Evolutionary conservation across 2,329 filamentous ascomycete genomes (phyloP).

Genomic region (Sclerotinia subarctica): DNA sequence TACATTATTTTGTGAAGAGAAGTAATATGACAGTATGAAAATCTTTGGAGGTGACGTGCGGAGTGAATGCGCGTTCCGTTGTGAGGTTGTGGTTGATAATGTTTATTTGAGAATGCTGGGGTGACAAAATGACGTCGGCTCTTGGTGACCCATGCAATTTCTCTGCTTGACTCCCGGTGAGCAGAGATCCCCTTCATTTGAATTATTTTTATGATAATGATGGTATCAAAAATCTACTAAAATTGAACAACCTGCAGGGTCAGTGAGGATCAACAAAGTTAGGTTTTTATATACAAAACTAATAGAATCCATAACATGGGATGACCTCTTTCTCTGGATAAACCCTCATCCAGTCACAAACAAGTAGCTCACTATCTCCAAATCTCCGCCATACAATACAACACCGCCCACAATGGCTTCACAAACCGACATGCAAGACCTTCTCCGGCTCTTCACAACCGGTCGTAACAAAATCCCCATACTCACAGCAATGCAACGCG

Average conservation of each 20-base stretch:
- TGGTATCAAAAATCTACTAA: not conserved
- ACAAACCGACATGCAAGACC: conserved; percentile 53
- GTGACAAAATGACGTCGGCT: conserved; percentile 16
- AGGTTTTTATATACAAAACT: not conserved
- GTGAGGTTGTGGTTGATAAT: conserved; percentile 1
- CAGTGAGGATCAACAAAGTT: not conserved
- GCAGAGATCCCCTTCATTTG: not conserved
- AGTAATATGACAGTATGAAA: not conserved
- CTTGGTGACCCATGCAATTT: not conserved
- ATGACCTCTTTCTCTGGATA: not conserved
- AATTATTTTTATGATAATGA: not conserved
- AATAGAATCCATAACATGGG: not conserved
- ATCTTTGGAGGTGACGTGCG: not conserved
- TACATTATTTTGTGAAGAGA: not conserved
- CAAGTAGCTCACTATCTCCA: not conserved
- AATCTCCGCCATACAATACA: not conserved
- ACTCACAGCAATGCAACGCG: conserved; percentile 56
- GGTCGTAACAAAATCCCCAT: conserved; percentile 53
- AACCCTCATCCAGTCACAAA: not conserved
- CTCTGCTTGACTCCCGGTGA: not conserved
- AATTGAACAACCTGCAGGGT: not conserved
- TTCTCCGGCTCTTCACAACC: conserved; percentile 57
- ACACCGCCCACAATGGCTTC: conserved; percentile 1
- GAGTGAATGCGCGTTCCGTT: conserved; percentile 3
- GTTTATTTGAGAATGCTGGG: conserved; percentile 9